These are phyloP conservation scores for Talaromyces islandicus DNA, from an alignment of 2,329 filamentous ascomycete genomes.

Conservation along the genomic window DNA sequence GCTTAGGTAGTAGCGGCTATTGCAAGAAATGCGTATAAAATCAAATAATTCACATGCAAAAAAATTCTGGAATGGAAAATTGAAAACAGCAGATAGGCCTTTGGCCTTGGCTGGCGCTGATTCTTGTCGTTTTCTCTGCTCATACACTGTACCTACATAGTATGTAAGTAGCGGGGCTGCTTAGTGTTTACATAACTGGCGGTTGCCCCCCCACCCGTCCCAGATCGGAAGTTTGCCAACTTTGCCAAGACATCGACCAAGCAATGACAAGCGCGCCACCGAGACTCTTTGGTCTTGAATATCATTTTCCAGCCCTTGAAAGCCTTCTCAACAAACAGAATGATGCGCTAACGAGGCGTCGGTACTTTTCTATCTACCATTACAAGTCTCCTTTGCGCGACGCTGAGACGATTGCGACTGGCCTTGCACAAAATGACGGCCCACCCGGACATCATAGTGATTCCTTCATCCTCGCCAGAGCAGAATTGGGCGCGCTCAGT, in stretches of 20 bases:
- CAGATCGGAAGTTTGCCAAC: conserved; percentile 24
- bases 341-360: not conserved
- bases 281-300: not conserved
- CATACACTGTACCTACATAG: too few species aligned
- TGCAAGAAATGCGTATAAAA: not conserved
- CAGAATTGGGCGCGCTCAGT: conserved; percentile 23
- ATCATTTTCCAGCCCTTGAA: not conserved
- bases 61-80: not conserved
- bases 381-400: not conserved
- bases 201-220: conserved; percentile 31
- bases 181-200: conserved; percentile 4
- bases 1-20: not conserved
- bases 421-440: conserved; percentile 33
- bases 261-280: not conserved
- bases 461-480: conserved; percentile 39
- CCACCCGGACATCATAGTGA: conserved; percentile 30
- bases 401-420: not conserved
- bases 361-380: not conserved
- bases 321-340: not conserved
- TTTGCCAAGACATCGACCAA: conserved; percentile 27
- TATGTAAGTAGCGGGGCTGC: not conserved
- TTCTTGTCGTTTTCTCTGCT: not conserved
- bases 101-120: not conserved
- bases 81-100: not conserved
- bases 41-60: not conserved